phyloP scores from a whole-genome alignment of 1,284 basidiomycete genomes.

The Irpex lacteus region DNA sequence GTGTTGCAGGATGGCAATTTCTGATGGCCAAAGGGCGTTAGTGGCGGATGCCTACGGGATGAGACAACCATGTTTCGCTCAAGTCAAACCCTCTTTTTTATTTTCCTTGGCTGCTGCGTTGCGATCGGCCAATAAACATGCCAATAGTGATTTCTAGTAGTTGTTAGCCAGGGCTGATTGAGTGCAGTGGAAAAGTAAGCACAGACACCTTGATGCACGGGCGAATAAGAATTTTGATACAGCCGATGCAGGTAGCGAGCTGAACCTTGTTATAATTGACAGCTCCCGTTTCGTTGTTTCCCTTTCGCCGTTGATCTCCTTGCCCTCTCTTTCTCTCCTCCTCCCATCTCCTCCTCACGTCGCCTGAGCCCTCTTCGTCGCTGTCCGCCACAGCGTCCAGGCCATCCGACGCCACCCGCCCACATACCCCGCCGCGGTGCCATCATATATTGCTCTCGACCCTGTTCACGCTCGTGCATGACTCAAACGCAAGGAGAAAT shows the following conservation, averaged over 20 bases:
- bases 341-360: slow-evolving; percentile 4
- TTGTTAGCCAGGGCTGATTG: no score
- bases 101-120: no score
- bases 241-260: slow-evolving; percentile 2
- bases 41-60: not conserved
- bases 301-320: slow-evolving; percentile 13
- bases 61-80: not conserved
- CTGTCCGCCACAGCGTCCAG: not conserved
- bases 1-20: slow-evolving; percentile 15
- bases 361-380: not conserved
- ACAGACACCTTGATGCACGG: not conserved
- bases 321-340: slow-evolving; percentile 6
- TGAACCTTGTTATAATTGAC: slow-evolving; percentile 19
- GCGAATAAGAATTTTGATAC: slow-evolving; percentile 8
- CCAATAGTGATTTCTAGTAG: not conserved
- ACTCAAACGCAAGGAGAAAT: slow-evolving; percentile 18
- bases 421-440: not conserved
- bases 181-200: no score
- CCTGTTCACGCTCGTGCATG: slow-evolving; percentile 1
- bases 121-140: no score
- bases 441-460: not conserved
- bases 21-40: slow-evolving; percentile 5
- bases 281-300: slow-evolving; percentile 13
- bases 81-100: not conserved
- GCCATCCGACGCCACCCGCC: slow-evolving; percentile 6